Conservation (phyloP, 305 asterid species). For the Caryopteris hybrid region DNA sequence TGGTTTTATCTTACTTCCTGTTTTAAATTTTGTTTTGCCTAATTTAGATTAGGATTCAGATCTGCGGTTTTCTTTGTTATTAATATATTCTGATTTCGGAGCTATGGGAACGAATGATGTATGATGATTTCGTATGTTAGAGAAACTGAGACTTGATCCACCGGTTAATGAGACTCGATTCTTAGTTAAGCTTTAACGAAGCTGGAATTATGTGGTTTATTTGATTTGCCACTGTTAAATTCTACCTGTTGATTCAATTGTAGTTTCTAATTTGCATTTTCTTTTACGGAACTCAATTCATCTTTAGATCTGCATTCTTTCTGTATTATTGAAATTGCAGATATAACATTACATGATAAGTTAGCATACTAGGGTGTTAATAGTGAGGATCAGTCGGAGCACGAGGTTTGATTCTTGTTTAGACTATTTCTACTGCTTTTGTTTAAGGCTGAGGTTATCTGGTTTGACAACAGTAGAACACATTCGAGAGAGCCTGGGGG, state of each 20-base stretch:
- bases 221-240: constrained; percentile 5
- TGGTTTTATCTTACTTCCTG: not conserved
- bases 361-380: not conserved
- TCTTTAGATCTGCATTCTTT: constrained; percentile 27
- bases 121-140: not conserved
- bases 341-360: not conserved
- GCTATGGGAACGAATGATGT: not conserved
- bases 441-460: constrained; percentile 3
- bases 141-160: constrained; percentile 12
- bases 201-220: constrained; percentile 6
- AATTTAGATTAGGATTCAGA: constrained; percentile 18
- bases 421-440: not conserved
- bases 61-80: constrained; percentile 5
- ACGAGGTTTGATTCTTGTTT: not conserved
- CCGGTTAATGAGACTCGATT: constrained; percentile 6
- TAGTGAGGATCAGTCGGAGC: constrained; percentile 7
- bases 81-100: constrained; percentile 11
- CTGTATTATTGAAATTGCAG: not conserved
- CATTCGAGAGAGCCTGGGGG: no score
- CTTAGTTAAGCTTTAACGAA: not conserved
- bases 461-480: no score
- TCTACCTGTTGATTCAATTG: not conserved
- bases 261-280: not conserved
- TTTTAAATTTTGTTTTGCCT: constrained; percentile 9
- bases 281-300: not conserved